Evolutionary conservation across 139 green algal genomes (phyloP), one percentile per base, ranked within the genome.

Genomic region (Micromonas commoda): DNA sequence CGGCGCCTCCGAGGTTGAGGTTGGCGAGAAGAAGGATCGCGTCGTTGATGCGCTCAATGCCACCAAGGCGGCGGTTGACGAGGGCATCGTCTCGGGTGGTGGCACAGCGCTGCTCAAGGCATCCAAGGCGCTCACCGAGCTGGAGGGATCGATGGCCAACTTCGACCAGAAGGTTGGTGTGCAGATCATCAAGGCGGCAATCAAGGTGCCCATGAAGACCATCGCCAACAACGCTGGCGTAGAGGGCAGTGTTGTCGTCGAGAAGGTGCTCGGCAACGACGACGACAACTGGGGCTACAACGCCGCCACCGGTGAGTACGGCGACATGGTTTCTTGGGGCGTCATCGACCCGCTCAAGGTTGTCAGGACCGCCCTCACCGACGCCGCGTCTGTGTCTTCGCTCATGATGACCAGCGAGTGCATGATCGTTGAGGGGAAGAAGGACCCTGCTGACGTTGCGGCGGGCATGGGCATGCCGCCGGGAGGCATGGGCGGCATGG

Each of bases 21-120:
- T 99, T 19, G 98, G 98, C 89, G 96, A 99, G 89, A 99, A 99
- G 92, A 99, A 99, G 91, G 89, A 99, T 79, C 92, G 96, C 19
- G 96, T 99, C 81, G 96, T 99, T 90, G 96, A 99, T 80, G 96
- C 96, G 2, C 85, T 99, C 13, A 99, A 99, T 85, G 96, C 96
- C 34, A 99, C 96, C 76, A 98, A 98, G 89, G 95, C 93, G 1
- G 94, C 94, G 16, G 95, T 99, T 34, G 94, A 99, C 89, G 96
- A 99, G 91, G 96, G 95, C 83, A 97, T 99, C 77, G 96, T 99
- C 23, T 94, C 96, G 45, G 96, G 96, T 79, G 96, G 96, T 63
- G 96, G 96, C 71, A 97, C 91, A 91, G 97, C 96, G 53, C 90
- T 99, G 72, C 91, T 99, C 61, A 92, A 93, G 76, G 91, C 99